A percentile compares a stretch with the other conserved stretches of the same genome.
Evolutionary conservation across 495 filamentous ascomycete genomes (phyloP).

Genomic region (Bombardia bombarda): DNA sequence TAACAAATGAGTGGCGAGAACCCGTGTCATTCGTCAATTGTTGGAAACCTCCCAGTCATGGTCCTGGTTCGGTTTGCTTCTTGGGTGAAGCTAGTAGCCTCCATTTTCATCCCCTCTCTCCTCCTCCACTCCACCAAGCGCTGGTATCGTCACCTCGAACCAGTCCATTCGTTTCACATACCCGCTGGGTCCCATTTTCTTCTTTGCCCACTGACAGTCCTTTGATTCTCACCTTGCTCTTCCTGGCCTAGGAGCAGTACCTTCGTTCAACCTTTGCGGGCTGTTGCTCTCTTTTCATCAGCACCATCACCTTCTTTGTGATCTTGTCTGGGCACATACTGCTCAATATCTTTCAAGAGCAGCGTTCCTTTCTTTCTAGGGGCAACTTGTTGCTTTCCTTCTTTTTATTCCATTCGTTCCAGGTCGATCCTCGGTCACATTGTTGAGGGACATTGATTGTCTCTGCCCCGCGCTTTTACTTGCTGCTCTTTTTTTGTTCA

Average conservation of each 20-base stretch:
- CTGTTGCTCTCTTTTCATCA: conserved; percentile 5
- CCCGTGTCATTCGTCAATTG: neutral
- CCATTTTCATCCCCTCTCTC: neutral
- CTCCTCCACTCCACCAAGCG: conserved; percentile 5
- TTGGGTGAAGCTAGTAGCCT: neutral
- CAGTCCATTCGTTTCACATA: conserved; percentile 24
- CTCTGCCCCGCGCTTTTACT: too few relatives aligned
- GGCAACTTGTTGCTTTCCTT: conserved; percentile 15
- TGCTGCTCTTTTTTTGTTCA: conserved; percentile 9
- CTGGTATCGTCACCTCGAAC: conserved; percentile 5
- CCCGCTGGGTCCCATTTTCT: conserved; percentile 16
- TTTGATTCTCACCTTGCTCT: conserved; percentile 3
- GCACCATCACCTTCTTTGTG: too few relatives aligned
- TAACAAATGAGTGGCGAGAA: too few relatives aligned
- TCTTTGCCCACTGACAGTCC: too few relatives aligned
- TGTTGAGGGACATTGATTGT: conserved; percentile 17
- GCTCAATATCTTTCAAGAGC: neutral
- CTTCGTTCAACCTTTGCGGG: neutral
- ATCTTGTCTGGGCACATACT: neutral
- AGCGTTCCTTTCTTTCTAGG: conserved; percentile 5
- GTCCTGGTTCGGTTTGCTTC: too few relatives aligned
- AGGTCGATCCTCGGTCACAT: conserved; percentile 45
- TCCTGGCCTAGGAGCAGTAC: neutral
- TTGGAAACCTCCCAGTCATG: too few relatives aligned
- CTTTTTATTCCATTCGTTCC: conserved; percentile 32